These are phyloP conservation scores for Malus hybrid DNA, from an alignment of 331 rosid genomes.

Conservation along the genomic window DNA sequence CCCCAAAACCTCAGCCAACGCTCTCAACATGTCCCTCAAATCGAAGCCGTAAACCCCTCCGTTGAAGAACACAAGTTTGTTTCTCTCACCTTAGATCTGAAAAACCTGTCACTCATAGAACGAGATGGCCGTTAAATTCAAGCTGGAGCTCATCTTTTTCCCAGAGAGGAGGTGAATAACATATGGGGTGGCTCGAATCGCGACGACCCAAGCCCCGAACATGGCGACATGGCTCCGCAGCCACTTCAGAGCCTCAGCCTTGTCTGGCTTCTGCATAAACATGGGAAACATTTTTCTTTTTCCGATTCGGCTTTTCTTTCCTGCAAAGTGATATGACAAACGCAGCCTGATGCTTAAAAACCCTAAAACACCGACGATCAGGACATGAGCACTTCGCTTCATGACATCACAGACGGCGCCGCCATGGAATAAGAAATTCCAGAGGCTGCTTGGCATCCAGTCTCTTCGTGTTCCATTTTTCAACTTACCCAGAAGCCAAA, in stretches of 20 bases:
- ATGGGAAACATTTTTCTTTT: slow-evolving; percentile 65
- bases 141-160: slow-evolving; percentile 81
- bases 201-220: slow-evolving; percentile 85
- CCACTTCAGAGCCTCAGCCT: slow-evolving; percentile 74
- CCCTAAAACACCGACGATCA: slow-evolving; percentile 9
- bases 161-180: slow-evolving; percentile 52
- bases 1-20: slow-evolving; percentile 94
- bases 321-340: neutral
- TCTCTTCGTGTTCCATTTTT: no score
- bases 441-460: no score
- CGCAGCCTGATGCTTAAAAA: neutral
- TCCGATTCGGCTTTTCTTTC: neutral
- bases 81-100: slow-evolving; percentile 41
- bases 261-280: slow-evolving; percentile 93
- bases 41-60: slow-evolving; percentile 81
- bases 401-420: no score
- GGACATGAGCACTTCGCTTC: no score
- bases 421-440: no score
- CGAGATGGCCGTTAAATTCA: slow-evolving; percentile 30
- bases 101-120: neutral
- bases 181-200: slow-evolving; percentile 70
- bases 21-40: slow-evolving; percentile 77
- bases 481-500: slow-evolving; percentile 83
- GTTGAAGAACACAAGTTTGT: slow-evolving; percentile 71
- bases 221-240: slow-evolving; percentile 61